phyloP scores from a whole-genome alignment of 768 basidiomycete genomes.

The Galerina marginata region DNA sequence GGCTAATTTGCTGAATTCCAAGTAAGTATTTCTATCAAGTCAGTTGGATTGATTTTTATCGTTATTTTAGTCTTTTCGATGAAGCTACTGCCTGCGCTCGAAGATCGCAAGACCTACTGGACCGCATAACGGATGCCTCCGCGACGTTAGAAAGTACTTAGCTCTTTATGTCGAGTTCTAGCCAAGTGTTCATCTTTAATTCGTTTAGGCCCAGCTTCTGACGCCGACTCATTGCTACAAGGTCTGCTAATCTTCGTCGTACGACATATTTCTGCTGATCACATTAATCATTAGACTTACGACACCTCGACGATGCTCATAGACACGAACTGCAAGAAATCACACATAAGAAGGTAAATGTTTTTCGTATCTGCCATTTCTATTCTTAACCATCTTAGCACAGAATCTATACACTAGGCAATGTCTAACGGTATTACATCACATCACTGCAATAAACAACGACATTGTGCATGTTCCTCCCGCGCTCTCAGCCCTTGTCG shows the following conservation, averaged over 20 bases:
- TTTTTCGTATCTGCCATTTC: constrained; percentile 5
- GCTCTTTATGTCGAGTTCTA: neutral
- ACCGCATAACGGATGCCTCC: constrained; percentile 57
- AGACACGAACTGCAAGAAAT: constrained; percentile 66
- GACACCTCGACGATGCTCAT: constrained; percentile 63
- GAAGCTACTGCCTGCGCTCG: constrained; percentile 61
- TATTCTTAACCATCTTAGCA: constrained; percentile 28
- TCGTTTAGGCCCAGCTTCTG: constrained; percentile 46
- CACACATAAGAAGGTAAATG: constrained; percentile 56
- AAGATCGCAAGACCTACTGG: constrained; percentile 63
- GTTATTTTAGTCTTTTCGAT: constrained; percentile 52
- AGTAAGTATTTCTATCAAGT: constrained; percentile 39
- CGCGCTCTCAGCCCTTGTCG: constrained; percentile 66
- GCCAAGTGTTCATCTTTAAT: neutral
- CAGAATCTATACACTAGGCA: constrained; percentile 79
- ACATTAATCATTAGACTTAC: constrained; percentile 52
- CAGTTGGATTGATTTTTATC: neutral
- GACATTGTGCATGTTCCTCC: constrained; percentile 78
- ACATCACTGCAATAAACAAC: constrained; percentile 81
- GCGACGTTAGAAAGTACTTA: constrained; percentile 56
- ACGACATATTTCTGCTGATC: neutral
- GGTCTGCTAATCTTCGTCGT: constrained; percentile 38
- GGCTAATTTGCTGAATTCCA: constrained; percentile 46
- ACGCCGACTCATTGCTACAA: constrained; percentile 57
- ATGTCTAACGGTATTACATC: constrained; percentile 68